Base-by-base conservation (phyloP, 179 eudicot genomes). In the Beta corolliflora region DNA sequence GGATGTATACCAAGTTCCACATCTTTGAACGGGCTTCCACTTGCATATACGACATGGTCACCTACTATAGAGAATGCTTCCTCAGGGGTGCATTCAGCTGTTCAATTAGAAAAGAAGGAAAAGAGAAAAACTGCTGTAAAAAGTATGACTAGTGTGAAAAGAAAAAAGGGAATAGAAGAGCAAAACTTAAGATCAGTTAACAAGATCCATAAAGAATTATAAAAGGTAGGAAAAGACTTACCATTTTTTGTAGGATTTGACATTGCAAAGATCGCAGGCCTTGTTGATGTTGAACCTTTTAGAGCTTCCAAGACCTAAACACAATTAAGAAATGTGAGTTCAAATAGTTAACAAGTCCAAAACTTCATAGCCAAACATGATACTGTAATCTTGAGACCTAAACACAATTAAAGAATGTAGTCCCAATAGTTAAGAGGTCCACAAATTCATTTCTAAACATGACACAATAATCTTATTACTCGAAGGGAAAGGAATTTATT, bases 31-130 rank as follows among this genome's bases (percentile, higher is more conserved):
- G 99, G 99, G 88, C 98, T 95, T 87, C 99, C 99, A 86, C 99
- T 95, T 68, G 94, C 99, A 89, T 84, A 95, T 67, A 94, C 81
- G 71, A 90, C 85, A 85, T 94, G 87, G 73, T 94, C 97, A 31
- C 99, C 99, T 74, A 95, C 86, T 73, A 90, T 86, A 69, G 99
- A 90, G 85, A 89, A 94, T 80, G 96, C 99, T 79, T 95, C 99
- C 83, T 89, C 94, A 59, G 99, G 98, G 76, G 98, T 95, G 90
- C 98, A 95, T 87, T 95, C 99, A 90, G 99, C 99, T 95, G 90
- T 79, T 71, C 73, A 81, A 5, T 46, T 54, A 78, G 36, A 71
- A 69, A 75, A 48, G 46, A 23, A 73, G 9, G 14, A 7, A 54
- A 64, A 41, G 54, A 52, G 9, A 23, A 67, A 61, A 25, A 52